Evolutionary conservation across 2,329 filamentous ascomycete genomes (phyloP), one percentile per base, ranked within the genome.

Genomic region (Penicillium janthinellum): DNA sequence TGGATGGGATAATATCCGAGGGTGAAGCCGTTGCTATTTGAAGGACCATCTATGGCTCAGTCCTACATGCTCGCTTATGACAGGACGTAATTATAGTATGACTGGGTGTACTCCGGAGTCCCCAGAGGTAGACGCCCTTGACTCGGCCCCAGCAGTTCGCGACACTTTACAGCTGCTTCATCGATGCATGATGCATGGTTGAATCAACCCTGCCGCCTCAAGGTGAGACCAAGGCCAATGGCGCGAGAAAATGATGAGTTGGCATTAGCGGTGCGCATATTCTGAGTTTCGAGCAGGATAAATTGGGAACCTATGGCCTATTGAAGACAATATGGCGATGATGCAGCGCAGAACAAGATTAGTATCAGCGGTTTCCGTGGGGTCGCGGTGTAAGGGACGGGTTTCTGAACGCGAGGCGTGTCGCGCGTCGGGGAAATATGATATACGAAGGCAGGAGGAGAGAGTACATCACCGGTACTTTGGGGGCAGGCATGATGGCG

Each of bases 151-250:
- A 22, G 34, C 34, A 37, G 28, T 22, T 20, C 28, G 17, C 25
- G 17, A 41, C 20, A 35, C 47, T 49, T 35, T 31, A n/a, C 31
- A 20, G 15, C 31, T 35, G n/a, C 47, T 49, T 35, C 31, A 34
- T 28, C 39, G 22, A 47, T 20, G 17, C 41, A 38, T 31, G 48
- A n/a, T 31, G 44, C 44, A 47, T n/a, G 42, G 51, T 55, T 55
- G 55, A 51, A 59, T 54, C 31, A 25, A 37, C 12, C 39, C 34
- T 12, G 4, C 10, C 4, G 2, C 5, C 31, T 35, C 47, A 37
- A 22, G 8, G 53, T 53, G 53, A 31, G 20, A 42, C 59, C n/a
- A 49, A 49, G 25, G 15, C 53, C 59, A 62, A 62, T 60, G 57
- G 25, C 44, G 44, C 28, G 6, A 39, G 35, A 22, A 28, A 34